Percentiles rank a stretch among this genome's conserved stretches.
These are phyloP conservation scores for Bryopsis sp. DNA, from an alignment of 139 green algal species.

Conservation along the genomic window DNA sequence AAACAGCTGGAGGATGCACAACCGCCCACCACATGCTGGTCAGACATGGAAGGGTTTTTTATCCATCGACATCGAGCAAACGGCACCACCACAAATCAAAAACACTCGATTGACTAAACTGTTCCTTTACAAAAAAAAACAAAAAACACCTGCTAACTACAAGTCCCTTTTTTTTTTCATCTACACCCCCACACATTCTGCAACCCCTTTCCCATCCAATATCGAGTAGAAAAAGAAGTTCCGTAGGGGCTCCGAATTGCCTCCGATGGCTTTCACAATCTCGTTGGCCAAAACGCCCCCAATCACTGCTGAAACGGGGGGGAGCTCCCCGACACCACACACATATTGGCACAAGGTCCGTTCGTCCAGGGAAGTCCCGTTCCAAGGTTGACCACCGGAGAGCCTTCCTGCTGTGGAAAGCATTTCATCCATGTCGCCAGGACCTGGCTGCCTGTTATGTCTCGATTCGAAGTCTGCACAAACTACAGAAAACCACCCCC, in stretches of 20 bases:
- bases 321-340: conserved; percentile 29
- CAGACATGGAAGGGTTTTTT: too few relatives aligned
- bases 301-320: conserved; percentile 62
- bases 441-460: conserved; percentile 16
- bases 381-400: not conserved
- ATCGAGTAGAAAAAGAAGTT: conserved; percentile 79
- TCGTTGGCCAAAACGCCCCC: conserved; percentile 80
- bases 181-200: too few relatives aligned
- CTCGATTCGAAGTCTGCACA: conserved; percentile 34
- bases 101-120: too few relatives aligned
- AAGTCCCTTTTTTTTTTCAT: too few relatives aligned
- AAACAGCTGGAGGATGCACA: too few relatives aligned
- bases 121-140: too few relatives aligned
- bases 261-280: conserved; percentile 67
- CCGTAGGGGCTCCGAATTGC: conserved; percentile 56
- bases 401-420: not conserved
- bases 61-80: too few relatives aligned
- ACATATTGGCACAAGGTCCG: conserved; percentile 22
- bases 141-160: too few relatives aligned
- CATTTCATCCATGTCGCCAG: conserved; percentile 22
- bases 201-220: conserved; percentile 42
- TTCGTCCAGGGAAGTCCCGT: not conserved
- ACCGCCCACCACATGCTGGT: too few relatives aligned
- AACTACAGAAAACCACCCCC: conserved; percentile 22
- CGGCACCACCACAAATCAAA: too few relatives aligned